Percentiles rank a stretch among this genome's conserved stretches.
These are phyloP conservation scores for Aegilops bicornis DNA, from an alignment of 176 grass and related monocot genomes.

Conservation along the genomic window DNA sequence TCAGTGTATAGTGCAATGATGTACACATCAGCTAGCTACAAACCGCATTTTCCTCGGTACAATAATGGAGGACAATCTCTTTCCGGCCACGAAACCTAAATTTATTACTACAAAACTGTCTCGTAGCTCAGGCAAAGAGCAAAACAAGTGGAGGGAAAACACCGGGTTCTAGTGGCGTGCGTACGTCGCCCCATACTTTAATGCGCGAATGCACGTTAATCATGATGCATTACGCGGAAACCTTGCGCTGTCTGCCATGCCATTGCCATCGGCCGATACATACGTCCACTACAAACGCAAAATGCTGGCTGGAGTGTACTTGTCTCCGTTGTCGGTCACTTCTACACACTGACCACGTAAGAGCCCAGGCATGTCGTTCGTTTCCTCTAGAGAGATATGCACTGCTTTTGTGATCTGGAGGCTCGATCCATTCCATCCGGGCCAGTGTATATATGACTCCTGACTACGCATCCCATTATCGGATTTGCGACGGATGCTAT, in stretches of 20 bases:
- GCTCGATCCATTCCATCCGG: background rate
- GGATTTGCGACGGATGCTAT: background rate
- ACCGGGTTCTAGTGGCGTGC: slow-evolving; percentile 7
- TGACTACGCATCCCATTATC: slow-evolving; percentile 5
- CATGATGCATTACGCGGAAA: slow-evolving; percentile 17
- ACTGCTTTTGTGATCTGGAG: background rate
- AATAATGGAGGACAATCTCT: background rate
- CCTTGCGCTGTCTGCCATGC: slow-evolving; percentile 10
- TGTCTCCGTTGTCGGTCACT: slow-evolving; percentile 26
- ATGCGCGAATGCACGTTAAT: background rate
- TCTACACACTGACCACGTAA: slow-evolving; percentile 7
- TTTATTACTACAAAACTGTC: background rate
- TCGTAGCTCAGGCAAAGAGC: background rate
- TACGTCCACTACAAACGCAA: slow-evolving; percentile 14
- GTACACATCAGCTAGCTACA: background rate
- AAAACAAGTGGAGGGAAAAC: background rate
- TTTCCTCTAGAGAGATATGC: background rate
- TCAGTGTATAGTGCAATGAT: background rate
- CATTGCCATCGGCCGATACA: background rate
- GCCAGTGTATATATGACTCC: background rate
- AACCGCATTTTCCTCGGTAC: background rate
- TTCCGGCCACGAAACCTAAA: background rate
- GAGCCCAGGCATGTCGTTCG: background rate
- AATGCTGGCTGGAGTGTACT: background rate
- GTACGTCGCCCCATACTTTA: background rate